Evolutionary conservation across 192 early-diverging fungal genomes (phyloP), one percentile per base, ranked within the genome.

Genomic region (Chytriomyces sp.): DNA sequence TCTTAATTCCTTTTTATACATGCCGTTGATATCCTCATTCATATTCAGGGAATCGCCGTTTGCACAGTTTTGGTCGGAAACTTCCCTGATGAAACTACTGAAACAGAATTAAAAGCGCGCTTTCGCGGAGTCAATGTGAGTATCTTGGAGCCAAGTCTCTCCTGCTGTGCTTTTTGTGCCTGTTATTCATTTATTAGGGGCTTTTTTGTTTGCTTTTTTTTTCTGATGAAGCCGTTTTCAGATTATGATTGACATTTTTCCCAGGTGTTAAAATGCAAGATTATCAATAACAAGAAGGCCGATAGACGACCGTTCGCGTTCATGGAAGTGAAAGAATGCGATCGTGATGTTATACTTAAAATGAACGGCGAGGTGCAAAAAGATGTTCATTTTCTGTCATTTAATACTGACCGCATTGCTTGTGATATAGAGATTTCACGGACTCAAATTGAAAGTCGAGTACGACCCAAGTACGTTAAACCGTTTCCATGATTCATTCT

Each of bases 311-410:
- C 72, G 4, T 63, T 73, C 63, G 72, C 72, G 2, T 63, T 73
- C 63, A 8, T 73, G 61, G 72, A 73, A 46, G 61, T 73, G 11
- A 73, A 63, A 45, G 72, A 73, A 45, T 13, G n/a, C 26, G 72
- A 73, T 45, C 20, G 72, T 11, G 72, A 73, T 63, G 7, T 45
- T n/a, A 45, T 73, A 6, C 45, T 73, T 0, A 73, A 63, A 62
- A 63, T 73, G 61, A 73, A 73, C 26, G 72, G 72, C 13, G 72
- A 73, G 72, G 72, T 73, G n/a, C n/a, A 63, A 16, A 5, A 11
- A 64, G 4, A 28, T 6, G 11, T 11, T 64, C 62, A 20, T 23
- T 16, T 11, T 11, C 10, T 64, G 11, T 16, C 13, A 45, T 45
- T 18, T 67, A 67, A 20, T 43, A 16, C 43, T 26, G 35, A 44